phyloP scores from a whole-genome alignment of 1,284 basidiomycete genomes.

The Cryptococcus depauperatus region DNA sequence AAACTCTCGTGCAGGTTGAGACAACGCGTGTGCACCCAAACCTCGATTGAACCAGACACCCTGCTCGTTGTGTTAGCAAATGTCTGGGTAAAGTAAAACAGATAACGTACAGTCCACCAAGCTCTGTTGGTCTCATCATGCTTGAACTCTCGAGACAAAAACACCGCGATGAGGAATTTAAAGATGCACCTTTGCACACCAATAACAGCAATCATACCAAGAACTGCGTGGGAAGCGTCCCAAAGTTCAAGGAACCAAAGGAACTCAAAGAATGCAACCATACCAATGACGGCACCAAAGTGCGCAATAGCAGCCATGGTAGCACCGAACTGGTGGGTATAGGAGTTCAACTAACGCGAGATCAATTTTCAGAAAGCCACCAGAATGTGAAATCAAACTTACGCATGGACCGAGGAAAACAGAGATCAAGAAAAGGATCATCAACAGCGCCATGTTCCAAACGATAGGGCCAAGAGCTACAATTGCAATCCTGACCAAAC shows the following conservation, averaged over 20 bases:
- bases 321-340: slow-evolving; percentile 78
- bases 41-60: slow-evolving; percentile 93
- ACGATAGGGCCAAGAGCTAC: slow-evolving; percentile 91
- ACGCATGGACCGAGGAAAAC: slow-evolving; percentile 75
- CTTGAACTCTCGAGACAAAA: slow-evolving; percentile 92
- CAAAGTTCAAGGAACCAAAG: slow-evolving; percentile 53
- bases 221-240: slow-evolving; percentile 81
- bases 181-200: slow-evolving; percentile 81
- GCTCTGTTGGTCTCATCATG: slow-evolving; percentile 94
- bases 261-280: slow-evolving; percentile 89
- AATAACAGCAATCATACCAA: slow-evolving; percentile 78
- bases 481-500: slow-evolving; percentile 84
- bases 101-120: slow-evolving; percentile 67
- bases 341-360: slow-evolving; percentile 15
- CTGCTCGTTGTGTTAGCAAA: slow-evolving; percentile 1
- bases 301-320: slow-evolving; percentile 84
- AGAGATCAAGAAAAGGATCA: slow-evolving; percentile 80
- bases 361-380: background rate
- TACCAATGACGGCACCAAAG: slow-evolving; percentile 66
- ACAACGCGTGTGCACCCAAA: slow-evolving; percentile 75
- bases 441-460: slow-evolving; percentile 82
- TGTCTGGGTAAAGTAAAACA: background rate
- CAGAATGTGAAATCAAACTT: slow-evolving; percentile 9
- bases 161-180: slow-evolving; percentile 84
- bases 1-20: slow-evolving; percentile 87